These are phyloP conservation scores for Pyrus pyrifolia DNA, from an alignment of 306 rosid species.

Conservation along the genomic window DNA sequence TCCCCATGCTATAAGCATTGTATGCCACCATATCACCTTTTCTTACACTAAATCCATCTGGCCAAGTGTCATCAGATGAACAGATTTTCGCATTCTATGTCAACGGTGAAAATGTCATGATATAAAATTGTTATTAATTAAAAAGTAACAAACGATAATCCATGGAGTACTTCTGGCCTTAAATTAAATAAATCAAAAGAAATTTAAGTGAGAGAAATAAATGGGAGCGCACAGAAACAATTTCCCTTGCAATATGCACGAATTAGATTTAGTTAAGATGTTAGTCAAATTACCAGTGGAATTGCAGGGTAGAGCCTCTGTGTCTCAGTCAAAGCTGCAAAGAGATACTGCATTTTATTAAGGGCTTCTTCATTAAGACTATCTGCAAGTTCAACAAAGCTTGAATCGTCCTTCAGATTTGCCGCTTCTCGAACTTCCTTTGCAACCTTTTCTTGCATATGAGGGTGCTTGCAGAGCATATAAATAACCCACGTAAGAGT, in stretches of 20 bases:
- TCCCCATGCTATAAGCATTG: slow-evolving; percentile 26
- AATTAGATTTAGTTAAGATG: neutral
- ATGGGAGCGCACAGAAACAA: too few species aligned
- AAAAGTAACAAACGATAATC: too few species aligned
- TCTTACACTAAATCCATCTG: slow-evolving; percentile 19
- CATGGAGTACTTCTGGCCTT: neutral
- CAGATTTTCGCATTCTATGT: slow-evolving; percentile 10
- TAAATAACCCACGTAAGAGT: slow-evolving; percentile 47
- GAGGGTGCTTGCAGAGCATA: slow-evolving; percentile 46
- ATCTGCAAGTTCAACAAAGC: slow-evolving; percentile 26
- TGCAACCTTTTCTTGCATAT: slow-evolving; percentile 44
- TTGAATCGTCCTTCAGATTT: neutral
- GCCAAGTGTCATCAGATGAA: slow-evolving; percentile 14
- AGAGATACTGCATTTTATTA: slow-evolving; percentile 49
- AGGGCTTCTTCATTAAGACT: slow-evolving; percentile 32
- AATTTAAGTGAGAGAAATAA: too few species aligned
- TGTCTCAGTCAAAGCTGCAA: slow-evolving; percentile 49
- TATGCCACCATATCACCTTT: slow-evolving; percentile 14
- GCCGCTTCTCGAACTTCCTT: slow-evolving; percentile 36
- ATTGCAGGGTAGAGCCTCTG: slow-evolving; percentile 56
- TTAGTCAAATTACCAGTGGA: slow-evolving; percentile 32
- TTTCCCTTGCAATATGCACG: neutral
- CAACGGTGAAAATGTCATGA: too few species aligned
- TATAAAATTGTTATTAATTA: neutral
- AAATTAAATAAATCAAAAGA: too few species aligned